phyloP scores from a whole-genome alignment of 2,329 filamentous ascomycete genomes.

The Fusarium sp. region DNA sequence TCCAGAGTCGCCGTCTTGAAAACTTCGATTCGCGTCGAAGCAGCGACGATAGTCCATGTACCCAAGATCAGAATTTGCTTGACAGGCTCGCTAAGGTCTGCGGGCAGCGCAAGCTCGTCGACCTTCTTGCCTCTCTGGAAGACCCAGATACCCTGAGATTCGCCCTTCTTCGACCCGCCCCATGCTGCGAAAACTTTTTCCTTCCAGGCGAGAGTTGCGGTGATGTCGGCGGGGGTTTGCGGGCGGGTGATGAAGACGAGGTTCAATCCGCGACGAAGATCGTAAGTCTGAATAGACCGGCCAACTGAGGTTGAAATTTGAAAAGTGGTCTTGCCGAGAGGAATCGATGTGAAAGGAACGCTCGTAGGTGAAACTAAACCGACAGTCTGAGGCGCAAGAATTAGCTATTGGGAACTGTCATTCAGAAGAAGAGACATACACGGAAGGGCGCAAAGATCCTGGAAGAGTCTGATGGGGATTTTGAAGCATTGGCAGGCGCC shows the following conservation, averaged over 20 bases:
- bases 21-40: conserved; percentile 80
- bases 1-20: conserved; percentile 88
- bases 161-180: conserved; percentile 69
- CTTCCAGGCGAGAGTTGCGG: conserved; percentile 88
- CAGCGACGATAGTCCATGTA: conserved; percentile 88
- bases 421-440: conserved; percentile 62
- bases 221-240: conserved; percentile 86
- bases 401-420: neutral
- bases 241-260: conserved; percentile 94
- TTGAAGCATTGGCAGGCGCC: conserved; percentile 50
- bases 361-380: conserved; percentile 91
- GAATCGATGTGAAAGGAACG: conserved; percentile 89
- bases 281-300: conserved; percentile 92
- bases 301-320: conserved; percentile 97
- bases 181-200: conserved; percentile 90
- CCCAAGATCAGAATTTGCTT: conserved; percentile 85
- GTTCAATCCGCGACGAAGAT: conserved; percentile 88
- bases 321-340: conserved; percentile 93
- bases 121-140: conserved; percentile 92
- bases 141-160: conserved; percentile 81
- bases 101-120: conserved; percentile 76
- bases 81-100: conserved; percentile 75
- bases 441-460: conserved; percentile 93
- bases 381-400: conserved; percentile 72
- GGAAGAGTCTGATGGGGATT: conserved; percentile 65